phyloP scores from a whole-genome alignment of 768 basidiomycete species.

The Scleroderma citrinum region DNA sequence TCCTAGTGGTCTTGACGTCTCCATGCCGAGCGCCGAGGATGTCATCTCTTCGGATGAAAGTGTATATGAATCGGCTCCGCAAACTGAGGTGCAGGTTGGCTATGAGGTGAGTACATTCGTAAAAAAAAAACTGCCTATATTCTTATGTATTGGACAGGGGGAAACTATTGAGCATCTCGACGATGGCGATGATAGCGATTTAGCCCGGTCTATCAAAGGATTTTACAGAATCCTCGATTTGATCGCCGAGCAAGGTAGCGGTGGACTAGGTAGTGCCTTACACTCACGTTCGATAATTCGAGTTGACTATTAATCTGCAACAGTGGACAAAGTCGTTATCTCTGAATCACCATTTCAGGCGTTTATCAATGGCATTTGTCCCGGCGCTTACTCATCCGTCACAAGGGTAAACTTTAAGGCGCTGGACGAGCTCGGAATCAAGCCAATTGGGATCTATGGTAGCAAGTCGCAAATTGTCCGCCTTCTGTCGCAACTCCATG shows the following conservation, averaged over 20 bases:
- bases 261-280: constrained; percentile 38
- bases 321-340: constrained; percentile 63
- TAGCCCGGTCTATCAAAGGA: constrained; percentile 26
- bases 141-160: not conserved
- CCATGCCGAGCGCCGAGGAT: too few relatives aligned
- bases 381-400: constrained; percentile 48
- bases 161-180: not conserved
- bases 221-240: constrained; percentile 44
- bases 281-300: not conserved
- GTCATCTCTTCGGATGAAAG: too few relatives aligned
- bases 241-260: constrained; percentile 39
- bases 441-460: constrained; percentile 55
- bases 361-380: constrained; percentile 43
- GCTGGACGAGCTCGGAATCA: constrained; percentile 40
- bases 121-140: not conserved
- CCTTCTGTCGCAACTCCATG: constrained; percentile 34
- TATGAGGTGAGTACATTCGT: not conserved
- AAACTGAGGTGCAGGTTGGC: not conserved
- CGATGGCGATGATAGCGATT: not conserved
- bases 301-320: not conserved
- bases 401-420: constrained; percentile 52
- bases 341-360: constrained; percentile 41
- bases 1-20: too few relatives aligned
- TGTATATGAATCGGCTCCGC: too few relatives aligned
- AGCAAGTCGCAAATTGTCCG: constrained; percentile 44